Percentiles rank a stretch among this genome's conserved stretches.
Evolutionary conservation across 768 basidiomycete species (phyloP).

Genomic region (Tulasnella sp.): DNA sequence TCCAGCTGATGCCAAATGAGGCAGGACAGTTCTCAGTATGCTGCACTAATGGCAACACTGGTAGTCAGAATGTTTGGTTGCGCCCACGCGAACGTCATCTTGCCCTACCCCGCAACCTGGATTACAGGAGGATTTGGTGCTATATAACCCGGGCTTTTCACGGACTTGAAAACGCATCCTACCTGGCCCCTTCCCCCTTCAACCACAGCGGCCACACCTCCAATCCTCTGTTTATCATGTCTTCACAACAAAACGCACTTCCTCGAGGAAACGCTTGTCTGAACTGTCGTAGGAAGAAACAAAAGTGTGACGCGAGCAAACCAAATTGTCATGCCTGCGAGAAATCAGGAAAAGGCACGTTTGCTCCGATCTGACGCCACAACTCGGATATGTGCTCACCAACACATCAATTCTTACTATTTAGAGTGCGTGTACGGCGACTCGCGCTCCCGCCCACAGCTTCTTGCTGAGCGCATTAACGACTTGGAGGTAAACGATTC

Average conservation of each 20-base stretch:
- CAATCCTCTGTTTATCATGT: neutral
- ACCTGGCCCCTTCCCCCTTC: neutral
- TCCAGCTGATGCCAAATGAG: no score
- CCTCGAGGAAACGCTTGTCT: constrained; percentile 13
- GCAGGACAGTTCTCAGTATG: no score
- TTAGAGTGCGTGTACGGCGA: constrained; percentile 13
- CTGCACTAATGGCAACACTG: no score
- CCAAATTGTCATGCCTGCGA: constrained; percentile 10
- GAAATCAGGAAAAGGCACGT: constrained; percentile 11
- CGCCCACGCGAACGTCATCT: no score
- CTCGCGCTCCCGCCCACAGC: constrained; percentile 8
- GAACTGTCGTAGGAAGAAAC: constrained; percentile 15
- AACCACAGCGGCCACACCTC: neutral
- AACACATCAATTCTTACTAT: neutral
- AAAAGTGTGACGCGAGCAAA: constrained; percentile 10
- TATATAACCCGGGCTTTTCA: no score
- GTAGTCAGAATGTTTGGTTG: no score
- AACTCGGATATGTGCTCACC: neutral
- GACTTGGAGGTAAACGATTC: constrained; percentile 6
- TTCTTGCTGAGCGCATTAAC: constrained; percentile 8
- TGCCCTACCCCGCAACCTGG: no score
- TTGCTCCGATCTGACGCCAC: no score
- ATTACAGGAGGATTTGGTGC: no score
- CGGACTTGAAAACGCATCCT: no score
- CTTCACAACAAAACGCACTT: constrained; percentile 1